Evolutionary conservation across 179 eudicot species (phyloP).

Genomic region (Camellia oleifera): DNA sequence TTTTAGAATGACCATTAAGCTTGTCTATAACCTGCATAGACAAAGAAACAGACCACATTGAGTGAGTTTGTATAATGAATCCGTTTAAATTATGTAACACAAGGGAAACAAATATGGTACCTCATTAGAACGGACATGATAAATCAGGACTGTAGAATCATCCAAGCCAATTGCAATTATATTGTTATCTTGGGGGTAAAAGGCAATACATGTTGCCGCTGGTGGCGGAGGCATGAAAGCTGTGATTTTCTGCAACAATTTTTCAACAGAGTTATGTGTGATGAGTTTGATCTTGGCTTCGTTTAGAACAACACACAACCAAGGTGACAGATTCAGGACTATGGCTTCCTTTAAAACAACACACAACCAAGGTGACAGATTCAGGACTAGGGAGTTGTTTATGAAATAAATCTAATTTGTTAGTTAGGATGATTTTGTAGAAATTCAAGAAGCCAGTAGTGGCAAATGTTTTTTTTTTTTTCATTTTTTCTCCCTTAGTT

Average conservation of each 20-base stretch:
- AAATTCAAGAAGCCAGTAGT: neutral
- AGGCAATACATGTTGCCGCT: conserved; percentile 32
- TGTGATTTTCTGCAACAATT: conserved; percentile 32
- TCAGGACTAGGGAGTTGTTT: no score
- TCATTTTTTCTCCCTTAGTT: no score
- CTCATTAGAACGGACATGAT: conserved; percentile 25
- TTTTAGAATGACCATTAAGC: conserved; percentile 33
- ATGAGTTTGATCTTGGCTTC: neutral
- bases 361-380: no score
- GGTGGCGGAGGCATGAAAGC: conserved; percentile 28
- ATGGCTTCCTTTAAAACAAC: no score
- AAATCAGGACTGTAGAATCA: conserved; percentile 37
- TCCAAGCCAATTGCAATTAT: conserved; percentile 42
- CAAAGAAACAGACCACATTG: neutral
- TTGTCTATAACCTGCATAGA: conserved; percentile 26
- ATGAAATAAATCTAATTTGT: no score
- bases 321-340: no score
- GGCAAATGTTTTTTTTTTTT: neutral
- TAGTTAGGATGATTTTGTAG: no score
- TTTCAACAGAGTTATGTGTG: conserved; percentile 5
- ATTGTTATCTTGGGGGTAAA: conserved; percentile 41
- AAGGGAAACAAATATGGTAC: conserved; percentile 17
- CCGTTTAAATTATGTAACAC: neutral
- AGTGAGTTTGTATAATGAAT: neutral
- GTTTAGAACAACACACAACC: neutral